Base-by-base conservation (phyloP, 2,329 filamentous ascomycete genomes). In the Colletotrichum spaethianum region DNA sequence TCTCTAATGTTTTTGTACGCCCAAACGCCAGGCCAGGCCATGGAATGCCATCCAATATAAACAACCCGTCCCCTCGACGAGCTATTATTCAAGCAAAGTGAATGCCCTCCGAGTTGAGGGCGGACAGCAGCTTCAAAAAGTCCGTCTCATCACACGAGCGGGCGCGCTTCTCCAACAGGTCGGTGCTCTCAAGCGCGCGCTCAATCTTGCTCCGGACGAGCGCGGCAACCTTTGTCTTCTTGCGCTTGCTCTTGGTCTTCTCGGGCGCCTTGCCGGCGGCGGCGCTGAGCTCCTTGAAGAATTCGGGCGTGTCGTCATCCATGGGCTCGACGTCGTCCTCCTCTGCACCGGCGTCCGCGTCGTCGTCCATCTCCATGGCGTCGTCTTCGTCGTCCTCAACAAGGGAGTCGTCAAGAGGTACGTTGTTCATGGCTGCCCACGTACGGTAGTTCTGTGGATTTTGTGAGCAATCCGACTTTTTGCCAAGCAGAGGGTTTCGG, bases 81-180 rank as follows among this genome's bases (percentile, higher is more conserved):
- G 26, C 20, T 31, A 33, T 14, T 20, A 33, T 23, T 86, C 82
- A 95, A 74, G 90, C 93, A 81, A 98, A 98, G 84, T 98, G 96
- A 72, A 98, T 96, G 36, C 94, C 94, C 80, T 97, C 94, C 75
- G 94, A 90, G 80, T 98, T 98, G 82, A 98, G 98, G 2, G 93
- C 93, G 76, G 86, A 88, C 48, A 98, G 83, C 75, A 98, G 82
- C 76, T 92, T 92, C 80, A 99, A 83, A 79, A 98, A 98, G 78
- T 98, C 95, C 63, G 93, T 95, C 83, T 98, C 94, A 78, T 98
- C 95, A 78, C 95, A 97, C 86, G 96, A 92, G 73, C 94, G 89
- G 14, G 95, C 90, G 75, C 96, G 88, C 84, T 93, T 94, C 73
- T 97, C 94, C 3, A 92, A 92, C 65, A 98, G 86, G 59, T 91